A percentile compares a stretch with the other conserved stretches of the same genome.
phyloP scores from a whole-genome alignment of 768 basidiomycete genomes.

The Suillus ampliporus region DNA sequence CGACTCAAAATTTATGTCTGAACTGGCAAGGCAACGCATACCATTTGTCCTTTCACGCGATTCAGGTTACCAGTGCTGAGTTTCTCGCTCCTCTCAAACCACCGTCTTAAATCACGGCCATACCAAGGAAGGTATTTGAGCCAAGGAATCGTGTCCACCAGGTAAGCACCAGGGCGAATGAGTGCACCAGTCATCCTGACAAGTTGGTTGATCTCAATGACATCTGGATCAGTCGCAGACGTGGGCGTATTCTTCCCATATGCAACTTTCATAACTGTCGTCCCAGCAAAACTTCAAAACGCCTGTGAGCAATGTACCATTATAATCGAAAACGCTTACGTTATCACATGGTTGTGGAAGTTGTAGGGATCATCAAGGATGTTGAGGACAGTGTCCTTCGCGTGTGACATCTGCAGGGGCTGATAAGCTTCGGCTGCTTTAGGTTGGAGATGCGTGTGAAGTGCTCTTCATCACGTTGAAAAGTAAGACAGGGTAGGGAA shows the following conservation, averaged over 20 bases:
- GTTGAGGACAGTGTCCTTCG: too few relatives aligned
- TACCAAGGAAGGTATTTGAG: slow-evolving; percentile 62
- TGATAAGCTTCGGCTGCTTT: too few relatives aligned
- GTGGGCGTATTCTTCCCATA: slow-evolving; percentile 32
- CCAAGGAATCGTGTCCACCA: slow-evolving; percentile 40
- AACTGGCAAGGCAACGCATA: slow-evolving; percentile 16
- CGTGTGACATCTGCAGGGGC: too few relatives aligned
- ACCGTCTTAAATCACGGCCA: slow-evolving; percentile 57
- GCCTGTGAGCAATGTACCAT: background rate
- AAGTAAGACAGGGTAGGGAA: too few relatives aligned
- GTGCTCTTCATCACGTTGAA: too few relatives aligned
- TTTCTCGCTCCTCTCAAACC: slow-evolving; percentile 54
- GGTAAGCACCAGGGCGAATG: slow-evolving; percentile 37
- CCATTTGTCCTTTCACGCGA: slow-evolving; percentile 50
- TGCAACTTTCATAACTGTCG: slow-evolving; percentile 39
- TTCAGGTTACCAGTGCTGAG: slow-evolving; percentile 56
- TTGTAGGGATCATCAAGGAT: too few relatives aligned
- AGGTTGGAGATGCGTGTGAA: too few relatives aligned
- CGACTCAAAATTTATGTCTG: background rate
- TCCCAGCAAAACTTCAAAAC: slow-evolving; percentile 25
- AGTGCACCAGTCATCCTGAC: slow-evolving; percentile 33
- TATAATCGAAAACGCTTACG: too few relatives aligned
- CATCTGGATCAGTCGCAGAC: slow-evolving; percentile 29
- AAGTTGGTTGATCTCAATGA: slow-evolving; percentile 35
- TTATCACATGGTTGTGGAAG: too few relatives aligned